Conservation (phyloP, 139 green algal genomes). For the Deuterostichococcus epilithicus region DNA sequence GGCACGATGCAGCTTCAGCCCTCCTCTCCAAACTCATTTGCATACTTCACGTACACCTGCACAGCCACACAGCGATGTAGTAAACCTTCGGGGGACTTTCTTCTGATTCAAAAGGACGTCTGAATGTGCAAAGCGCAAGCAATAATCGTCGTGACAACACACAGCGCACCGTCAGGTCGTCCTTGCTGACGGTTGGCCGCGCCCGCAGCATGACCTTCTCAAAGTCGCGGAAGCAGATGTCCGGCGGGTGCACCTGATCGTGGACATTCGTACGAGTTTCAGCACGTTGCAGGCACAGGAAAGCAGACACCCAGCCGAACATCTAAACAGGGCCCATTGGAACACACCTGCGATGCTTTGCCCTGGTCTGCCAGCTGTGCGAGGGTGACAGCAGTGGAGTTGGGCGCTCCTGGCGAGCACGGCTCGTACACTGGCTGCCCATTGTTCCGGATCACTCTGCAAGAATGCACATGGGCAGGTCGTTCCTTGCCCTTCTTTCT, state of each 20-base stretch:
- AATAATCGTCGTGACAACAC: too few relatives aligned
- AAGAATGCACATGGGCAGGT: neutral
- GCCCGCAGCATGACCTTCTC: conserved; percentile 77
- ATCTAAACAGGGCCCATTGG: too few relatives aligned
- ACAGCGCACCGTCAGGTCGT: conserved; percentile 88
- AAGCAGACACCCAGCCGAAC: too few relatives aligned
- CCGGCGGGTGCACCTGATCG: conserved; percentile 56
- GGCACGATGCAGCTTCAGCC: conserved; percentile 22
- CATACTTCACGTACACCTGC: conserved; percentile 90
- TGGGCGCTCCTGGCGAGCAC: conserved; percentile 72
- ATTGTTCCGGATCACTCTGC: conserved; percentile 1
- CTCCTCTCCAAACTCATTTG: conserved; percentile 95
- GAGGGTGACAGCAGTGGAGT: conserved; percentile 62
- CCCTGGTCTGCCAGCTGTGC: conserved; percentile 74
- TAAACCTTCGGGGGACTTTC: too few relatives aligned
- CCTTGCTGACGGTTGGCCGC: conserved; percentile 84
- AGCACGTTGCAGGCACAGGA: too few relatives aligned
- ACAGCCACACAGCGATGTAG: too few relatives aligned
- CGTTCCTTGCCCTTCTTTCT: neutral
- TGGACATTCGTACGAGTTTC: too few relatives aligned
- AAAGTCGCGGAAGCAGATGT: conserved; percentile 83
- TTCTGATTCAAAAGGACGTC: too few relatives aligned
- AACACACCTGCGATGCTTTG: conserved; percentile 9
- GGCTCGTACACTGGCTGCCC: conserved; percentile 51
- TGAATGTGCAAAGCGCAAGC: too few relatives aligned